These are phyloP conservation scores for Oryza brachyantha DNA, from an alignment of 176 grass and related monocot species.

Conservation along the genomic window DNA sequence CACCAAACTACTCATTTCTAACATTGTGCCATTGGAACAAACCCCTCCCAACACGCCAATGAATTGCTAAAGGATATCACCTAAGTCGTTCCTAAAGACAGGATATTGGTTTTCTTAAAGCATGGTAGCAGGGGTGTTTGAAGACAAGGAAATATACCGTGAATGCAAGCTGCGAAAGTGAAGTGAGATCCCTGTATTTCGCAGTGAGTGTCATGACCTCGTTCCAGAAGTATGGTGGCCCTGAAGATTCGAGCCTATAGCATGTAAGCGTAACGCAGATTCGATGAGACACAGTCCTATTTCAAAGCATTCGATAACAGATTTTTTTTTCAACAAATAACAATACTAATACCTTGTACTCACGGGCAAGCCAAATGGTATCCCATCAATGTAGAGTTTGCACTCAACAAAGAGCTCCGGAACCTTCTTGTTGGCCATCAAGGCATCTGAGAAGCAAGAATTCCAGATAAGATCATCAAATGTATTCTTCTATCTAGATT, in stretches of 20 bases:
- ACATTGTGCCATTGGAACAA: not conserved
- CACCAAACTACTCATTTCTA: not conserved
- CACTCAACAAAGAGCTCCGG: constrained; percentile 87
- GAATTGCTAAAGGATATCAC: not conserved
- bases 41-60: not conserved
- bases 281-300: not conserved
- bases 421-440: constrained; percentile 15
- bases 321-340: too few relatives aligned
- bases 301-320: not conserved
- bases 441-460: constrained; percentile 5
- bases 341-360: constrained; percentile 64
- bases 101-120: not conserved
- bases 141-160: constrained; percentile 46
- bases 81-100: not conserved
- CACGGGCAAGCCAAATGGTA: constrained; percentile 73
- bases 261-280: not conserved
- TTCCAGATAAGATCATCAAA: too few relatives aligned
- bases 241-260: constrained; percentile 77
- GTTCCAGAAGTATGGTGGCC: constrained; percentile 75
- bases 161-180: constrained; percentile 80
- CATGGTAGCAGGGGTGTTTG: not conserved
- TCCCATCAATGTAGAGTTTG: constrained; percentile 66
- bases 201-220: constrained; percentile 72
- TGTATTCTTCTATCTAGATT: too few relatives aligned
- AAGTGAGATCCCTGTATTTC: constrained; percentile 95